phyloP scores from a whole-genome alignment of 768 basidiomycete genomes.

The Ramaria rubella region DNA sequence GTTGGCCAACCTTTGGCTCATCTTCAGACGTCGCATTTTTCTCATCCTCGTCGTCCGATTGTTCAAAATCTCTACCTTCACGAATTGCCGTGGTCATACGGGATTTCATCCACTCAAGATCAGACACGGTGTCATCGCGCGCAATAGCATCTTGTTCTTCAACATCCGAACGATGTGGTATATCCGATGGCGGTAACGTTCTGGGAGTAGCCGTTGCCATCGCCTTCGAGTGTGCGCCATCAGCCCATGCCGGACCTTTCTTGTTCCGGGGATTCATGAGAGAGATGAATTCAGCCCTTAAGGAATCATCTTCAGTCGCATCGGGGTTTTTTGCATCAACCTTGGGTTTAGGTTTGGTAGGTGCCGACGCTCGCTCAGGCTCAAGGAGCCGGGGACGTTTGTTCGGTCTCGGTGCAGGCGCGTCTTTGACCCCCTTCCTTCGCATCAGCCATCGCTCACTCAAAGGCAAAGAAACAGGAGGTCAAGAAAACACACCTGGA shows the following conservation, averaged over 20 bases:
- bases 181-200: neutral
- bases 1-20: constrained; percentile 14
- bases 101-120: constrained; percentile 69
- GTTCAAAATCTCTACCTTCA: constrained; percentile 44
- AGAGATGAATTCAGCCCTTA: constrained; percentile 62
- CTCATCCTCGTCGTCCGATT: constrained; percentile 52
- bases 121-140: constrained; percentile 41
- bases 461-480: constrained; percentile 6
- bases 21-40: constrained; percentile 37
- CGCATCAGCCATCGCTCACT: neutral
- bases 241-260: constrained; percentile 62
- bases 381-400: constrained; percentile 54
- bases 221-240: constrained; percentile 23
- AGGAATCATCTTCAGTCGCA: constrained; percentile 25
- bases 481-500: constrained; percentile 53
- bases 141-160: constrained; percentile 19
- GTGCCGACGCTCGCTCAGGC: neutral
- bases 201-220: neutral
- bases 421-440: constrained; percentile 58
- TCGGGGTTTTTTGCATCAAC: neutral
- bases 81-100: constrained; percentile 46
- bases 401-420: constrained; percentile 58
- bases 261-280: constrained; percentile 62
- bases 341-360: neutral
- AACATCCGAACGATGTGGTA: constrained; percentile 7